A percentile compares a stretch with the other conserved stretches of the same genome.
These are phyloP conservation scores for Haematococcus sp. DNA, from an alignment of 139 green algal species.

Conservation along the genomic window DNA sequence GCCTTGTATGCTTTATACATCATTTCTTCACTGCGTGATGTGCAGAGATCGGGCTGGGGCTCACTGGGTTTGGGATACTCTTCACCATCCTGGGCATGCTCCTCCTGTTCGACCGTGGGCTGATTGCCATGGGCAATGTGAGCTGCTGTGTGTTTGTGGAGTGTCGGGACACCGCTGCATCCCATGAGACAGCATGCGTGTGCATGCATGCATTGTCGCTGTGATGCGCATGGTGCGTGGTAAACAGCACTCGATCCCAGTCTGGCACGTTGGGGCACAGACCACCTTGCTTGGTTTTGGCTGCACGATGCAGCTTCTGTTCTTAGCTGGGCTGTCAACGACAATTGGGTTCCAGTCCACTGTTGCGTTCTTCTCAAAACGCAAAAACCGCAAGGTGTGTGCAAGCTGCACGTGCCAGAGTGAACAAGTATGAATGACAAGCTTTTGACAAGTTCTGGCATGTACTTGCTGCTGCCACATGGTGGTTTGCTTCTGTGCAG, in stretches of 20 bases:
- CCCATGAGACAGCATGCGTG: not conserved
- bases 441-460: too few relatives aligned
- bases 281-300: too few relatives aligned
- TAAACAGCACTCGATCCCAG: not conserved
- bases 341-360: conserved; percentile 88
- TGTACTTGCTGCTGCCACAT: too few relatives aligned
- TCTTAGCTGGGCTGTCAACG: conserved; percentile 82
- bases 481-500: too few relatives aligned
- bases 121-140: conserved; percentile 98
- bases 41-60: conserved; percentile 95
- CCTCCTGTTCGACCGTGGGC: conserved; percentile 94
- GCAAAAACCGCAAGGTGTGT: conserved; percentile 81
- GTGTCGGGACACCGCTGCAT: not conserved
- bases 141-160: conserved; percentile 13
- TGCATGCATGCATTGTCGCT: not conserved
- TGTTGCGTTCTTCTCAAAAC: conserved; percentile 86
- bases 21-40: not conserved
- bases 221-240: not conserved
- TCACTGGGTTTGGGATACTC: conserved; percentile 90
- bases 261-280: too few relatives aligned
- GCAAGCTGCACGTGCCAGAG: too few relatives aligned
- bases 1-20: not conserved
- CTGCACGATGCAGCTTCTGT: conserved; percentile 74
- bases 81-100: conserved; percentile 93
- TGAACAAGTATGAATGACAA: too few relatives aligned